A percentile compares a stretch with the other conserved stretches of the same genome.
Conservation (phyloP, 108 stramenopile genomes). For the Skeletonema potamos region DNA sequence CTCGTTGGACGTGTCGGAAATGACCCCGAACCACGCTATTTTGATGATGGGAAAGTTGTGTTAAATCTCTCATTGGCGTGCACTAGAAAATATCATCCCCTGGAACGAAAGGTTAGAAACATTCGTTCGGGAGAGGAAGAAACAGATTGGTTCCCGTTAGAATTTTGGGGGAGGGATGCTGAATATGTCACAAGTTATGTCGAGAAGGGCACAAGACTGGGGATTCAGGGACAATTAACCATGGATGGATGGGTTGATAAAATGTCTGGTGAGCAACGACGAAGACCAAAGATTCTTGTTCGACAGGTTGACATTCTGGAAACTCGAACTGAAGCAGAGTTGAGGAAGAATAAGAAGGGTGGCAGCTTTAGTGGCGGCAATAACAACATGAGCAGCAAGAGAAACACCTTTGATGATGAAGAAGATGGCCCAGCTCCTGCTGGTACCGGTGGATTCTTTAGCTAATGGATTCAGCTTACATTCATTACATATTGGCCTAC, state of each 20-base stretch:
- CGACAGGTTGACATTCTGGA: conserved; percentile 79
- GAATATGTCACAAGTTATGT: conserved; percentile 82
- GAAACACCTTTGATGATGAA: conserved; percentile 23
- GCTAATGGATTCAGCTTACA: neutral
- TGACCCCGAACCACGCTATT: conserved; percentile 82
- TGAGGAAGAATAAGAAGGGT: conserved; percentile 22
- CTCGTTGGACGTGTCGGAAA: conserved; percentile 85
- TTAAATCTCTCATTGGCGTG: conserved; percentile 80
- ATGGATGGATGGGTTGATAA: conserved; percentile 72
- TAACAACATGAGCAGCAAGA: conserved; percentile 18
- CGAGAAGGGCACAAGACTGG: conserved; percentile 71
- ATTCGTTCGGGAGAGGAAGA: conserved; percentile 80
- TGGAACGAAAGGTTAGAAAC: conserved; percentile 66
- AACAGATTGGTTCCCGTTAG: conserved; percentile 92
- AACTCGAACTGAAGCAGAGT: conserved; percentile 71
- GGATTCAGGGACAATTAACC: conserved; percentile 64
- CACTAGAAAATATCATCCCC: conserved; percentile 80
- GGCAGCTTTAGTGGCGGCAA: conserved; percentile 4
- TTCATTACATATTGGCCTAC: neutral
- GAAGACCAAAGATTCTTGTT: conserved; percentile 60
- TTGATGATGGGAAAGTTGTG: conserved; percentile 89
- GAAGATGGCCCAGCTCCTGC: conserved; percentile 33
- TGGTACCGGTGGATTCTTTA: conserved; percentile 41
- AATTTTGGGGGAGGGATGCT: conserved; percentile 89
- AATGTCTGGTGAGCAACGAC: conserved; percentile 57